These are phyloP conservation scores for Sanghuangporus baumii DNA, from an alignment of 1,284 basidiomycete species.

Conservation along the genomic window DNA sequence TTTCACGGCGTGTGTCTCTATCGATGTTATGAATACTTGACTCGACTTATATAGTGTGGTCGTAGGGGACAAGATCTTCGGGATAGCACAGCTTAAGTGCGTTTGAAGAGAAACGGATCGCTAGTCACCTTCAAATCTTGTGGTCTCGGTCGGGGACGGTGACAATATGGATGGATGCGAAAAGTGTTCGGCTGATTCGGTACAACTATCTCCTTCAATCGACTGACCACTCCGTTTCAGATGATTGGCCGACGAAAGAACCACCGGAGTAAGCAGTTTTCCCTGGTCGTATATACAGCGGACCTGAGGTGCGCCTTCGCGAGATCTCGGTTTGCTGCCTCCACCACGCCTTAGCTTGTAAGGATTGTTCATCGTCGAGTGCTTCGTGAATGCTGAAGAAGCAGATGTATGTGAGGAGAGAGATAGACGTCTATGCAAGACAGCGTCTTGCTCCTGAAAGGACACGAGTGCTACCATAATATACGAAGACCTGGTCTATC, in stretches of 20 bases:
- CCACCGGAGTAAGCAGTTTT: background rate
- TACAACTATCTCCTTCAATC: background rate
- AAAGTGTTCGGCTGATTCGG: background rate
- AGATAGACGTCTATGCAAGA: background rate
- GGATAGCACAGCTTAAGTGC: slow-evolving; percentile 53
- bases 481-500: background rate
- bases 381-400: background rate
- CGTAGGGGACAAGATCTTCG: slow-evolving; percentile 42
- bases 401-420: background rate
- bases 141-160: background rate
- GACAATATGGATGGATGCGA: background rate
- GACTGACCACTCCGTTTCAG: background rate
- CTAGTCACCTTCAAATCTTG: slow-evolving; percentile 36
- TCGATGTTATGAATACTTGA: slow-evolving; percentile 45
- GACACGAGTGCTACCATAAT: background rate
- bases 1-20: slow-evolving; percentile 26
- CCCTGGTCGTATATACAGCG: background rate
- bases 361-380: background rate
- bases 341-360: background rate
- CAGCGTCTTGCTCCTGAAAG: background rate
- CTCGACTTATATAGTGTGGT: slow-evolving; percentile 53
- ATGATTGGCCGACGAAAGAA: background rate
- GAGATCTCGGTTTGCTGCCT: background rate
- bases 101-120: slow-evolving; percentile 45
- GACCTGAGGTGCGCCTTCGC: background rate